Conservation (phyloP, 192 early-diverging fungal species). For the Blastocladiella britannica region DNA sequence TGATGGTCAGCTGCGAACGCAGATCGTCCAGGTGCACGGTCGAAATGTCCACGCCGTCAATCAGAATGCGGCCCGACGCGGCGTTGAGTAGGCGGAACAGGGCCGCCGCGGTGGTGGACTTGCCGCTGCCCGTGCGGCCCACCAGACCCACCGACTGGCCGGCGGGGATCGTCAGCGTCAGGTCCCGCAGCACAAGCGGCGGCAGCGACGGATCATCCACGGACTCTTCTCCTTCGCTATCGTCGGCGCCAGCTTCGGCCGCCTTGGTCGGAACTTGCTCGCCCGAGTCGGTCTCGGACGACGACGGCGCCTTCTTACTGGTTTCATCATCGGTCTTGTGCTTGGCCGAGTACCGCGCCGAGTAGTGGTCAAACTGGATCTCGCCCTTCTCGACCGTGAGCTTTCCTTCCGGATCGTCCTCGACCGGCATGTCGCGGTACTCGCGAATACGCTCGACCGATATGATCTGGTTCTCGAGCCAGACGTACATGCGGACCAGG, state of each 20-base stretch:
- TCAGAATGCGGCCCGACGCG: constrained; percentile 6
- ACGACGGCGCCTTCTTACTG: too few species aligned
- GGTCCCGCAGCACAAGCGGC: constrained; percentile 34
- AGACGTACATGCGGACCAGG: constrained; percentile 55
- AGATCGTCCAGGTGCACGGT: constrained; percentile 12
- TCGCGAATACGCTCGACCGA: constrained; percentile 71
- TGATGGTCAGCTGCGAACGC: constrained; percentile 13
- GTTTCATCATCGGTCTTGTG: too few species aligned
- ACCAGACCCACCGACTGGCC: constrained; percentile 78
- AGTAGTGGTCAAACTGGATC: constrained; percentile 44
- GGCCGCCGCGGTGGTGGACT: constrained; percentile 3
- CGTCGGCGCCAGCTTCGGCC: too few species aligned
- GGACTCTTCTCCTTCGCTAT: too few species aligned
- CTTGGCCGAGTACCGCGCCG: constrained; percentile 56
- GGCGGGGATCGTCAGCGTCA: constrained; percentile 46
- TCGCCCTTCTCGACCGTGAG: constrained; percentile 27
- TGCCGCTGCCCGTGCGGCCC: constrained; percentile 19
- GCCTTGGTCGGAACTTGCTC: too few species aligned
- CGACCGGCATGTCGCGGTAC: constrained; percentile 63
- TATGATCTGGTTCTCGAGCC: constrained; percentile 74
- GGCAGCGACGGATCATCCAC: too few species aligned
- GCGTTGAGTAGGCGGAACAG: constrained; percentile 13
- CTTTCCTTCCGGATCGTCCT: constrained; percentile 33
- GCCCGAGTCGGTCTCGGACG: too few species aligned
- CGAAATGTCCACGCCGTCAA: constrained; percentile 17